phyloP scores from a whole-genome alignment of 1,284 basidiomycete genomes.

The Pseudozyma flocculosa region DNA sequence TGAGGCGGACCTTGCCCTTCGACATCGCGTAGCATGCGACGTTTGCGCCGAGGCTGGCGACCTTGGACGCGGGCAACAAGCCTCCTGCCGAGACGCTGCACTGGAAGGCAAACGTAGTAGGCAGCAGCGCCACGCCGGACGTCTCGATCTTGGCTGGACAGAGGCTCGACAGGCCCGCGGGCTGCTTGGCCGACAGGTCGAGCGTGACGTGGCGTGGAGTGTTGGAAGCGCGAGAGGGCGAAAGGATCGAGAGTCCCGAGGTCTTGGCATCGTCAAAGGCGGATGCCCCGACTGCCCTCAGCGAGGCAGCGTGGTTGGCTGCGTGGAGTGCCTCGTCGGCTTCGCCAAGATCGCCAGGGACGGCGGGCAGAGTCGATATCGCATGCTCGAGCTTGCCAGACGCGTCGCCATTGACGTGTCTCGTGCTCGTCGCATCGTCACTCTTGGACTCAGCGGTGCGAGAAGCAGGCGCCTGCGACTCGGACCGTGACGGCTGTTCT shows the following conservation, averaged over 20 bases:
- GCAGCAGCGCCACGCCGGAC: conserved; percentile 21
- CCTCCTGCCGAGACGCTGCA: conserved; percentile 11
- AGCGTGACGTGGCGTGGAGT: conserved; percentile 21
- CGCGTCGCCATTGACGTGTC: no score
- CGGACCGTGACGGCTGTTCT: no score
- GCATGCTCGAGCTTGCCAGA: no score
- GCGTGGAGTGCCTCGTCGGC: conserved; percentile 17
- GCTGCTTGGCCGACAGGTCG: conserved; percentile 22
- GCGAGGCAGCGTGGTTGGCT: conserved; percentile 9
- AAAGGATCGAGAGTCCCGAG: conserved; percentile 23
- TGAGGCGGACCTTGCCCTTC: conserved; percentile 29
- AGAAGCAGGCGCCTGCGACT: no score
- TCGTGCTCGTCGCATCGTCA: no score
- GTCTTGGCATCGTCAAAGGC: conserved; percentile 23
- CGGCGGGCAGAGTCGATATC: no score
- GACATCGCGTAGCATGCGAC: conserved; percentile 26
- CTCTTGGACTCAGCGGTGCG: no score
- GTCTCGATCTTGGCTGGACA: conserved; percentile 22
- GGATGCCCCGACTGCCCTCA: conserved; percentile 7
- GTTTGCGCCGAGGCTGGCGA: conserved; percentile 12
- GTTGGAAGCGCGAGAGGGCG: conserved; percentile 16
- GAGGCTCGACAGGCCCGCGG: conserved; percentile 21
- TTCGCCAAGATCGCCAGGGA: conserved; percentile 4
- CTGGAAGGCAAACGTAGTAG: conserved; percentile 17
- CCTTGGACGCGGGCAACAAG: conserved; percentile 10